Conservation (phyloP, 2,329 filamentous ascomycete species). For the Pezicula neosporulosa region DNA sequence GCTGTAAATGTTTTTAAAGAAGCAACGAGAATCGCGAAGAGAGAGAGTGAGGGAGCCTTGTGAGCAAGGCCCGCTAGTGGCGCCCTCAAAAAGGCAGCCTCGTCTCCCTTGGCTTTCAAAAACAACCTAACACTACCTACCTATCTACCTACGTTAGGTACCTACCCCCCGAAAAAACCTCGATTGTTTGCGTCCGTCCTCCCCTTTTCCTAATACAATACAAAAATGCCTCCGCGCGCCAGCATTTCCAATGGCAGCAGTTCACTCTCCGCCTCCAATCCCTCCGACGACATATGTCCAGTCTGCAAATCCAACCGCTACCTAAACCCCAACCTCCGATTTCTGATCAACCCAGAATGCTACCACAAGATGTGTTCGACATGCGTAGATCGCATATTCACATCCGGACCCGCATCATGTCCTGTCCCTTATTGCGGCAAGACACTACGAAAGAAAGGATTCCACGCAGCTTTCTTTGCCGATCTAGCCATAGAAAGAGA, state of each 20-base stretch:
- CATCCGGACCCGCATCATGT: conserved; percentile 85
- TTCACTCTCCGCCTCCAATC: conserved; percentile 8
- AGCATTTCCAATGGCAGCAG: neutral
- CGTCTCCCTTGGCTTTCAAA: conserved; percentile 4
- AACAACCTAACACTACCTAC: conserved; percentile 1
- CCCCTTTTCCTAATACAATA: neutral
- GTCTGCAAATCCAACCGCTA: conserved; percentile 97
- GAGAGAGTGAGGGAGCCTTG: too few species aligned
- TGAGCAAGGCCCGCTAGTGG: neutral
- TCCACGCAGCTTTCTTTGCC: conserved; percentile 84
- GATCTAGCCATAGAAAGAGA: conserved; percentile 88
- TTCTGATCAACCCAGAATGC: conserved; percentile 96
- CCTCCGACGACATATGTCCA: conserved; percentile 72
- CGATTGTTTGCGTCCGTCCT: neutral
- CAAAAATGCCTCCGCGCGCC: conserved; percentile 4
- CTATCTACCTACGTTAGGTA: conserved; percentile 1
- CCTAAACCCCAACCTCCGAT: conserved; percentile 89
- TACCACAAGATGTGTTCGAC: conserved; percentile 99
- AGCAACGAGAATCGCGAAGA: conserved; percentile 13
- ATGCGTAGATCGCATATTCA: conserved; percentile 93
- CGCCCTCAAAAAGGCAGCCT: conserved; percentile 8
- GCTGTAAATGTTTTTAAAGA: conserved; percentile 11
- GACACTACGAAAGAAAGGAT: conserved; percentile 80
- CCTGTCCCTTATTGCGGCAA: conserved; percentile 85
- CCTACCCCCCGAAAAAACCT: neutral